Evolutionary conservation across 2,329 filamentous ascomycete species (phyloP), one percentile per base, ranked within the genome.

Genomic region (Nemania serpens): DNA sequence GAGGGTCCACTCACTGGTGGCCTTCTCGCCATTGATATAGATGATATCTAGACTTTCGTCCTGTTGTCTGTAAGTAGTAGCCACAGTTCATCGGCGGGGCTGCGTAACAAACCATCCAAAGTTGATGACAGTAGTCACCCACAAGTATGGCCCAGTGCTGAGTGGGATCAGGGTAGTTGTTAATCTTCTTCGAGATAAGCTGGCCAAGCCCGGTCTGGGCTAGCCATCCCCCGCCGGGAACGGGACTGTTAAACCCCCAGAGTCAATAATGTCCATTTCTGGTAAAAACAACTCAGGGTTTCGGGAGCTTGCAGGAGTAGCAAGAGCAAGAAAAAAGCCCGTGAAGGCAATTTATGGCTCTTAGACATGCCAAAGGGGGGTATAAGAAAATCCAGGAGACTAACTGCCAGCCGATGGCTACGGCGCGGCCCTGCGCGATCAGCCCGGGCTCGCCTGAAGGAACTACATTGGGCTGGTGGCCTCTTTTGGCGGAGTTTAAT

Each of bases 121-220:
- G 60, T 18, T 66, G 64, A 50, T 65, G 62, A 53, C 62, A 65
- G 42, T 65, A 66, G 15, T 65, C 64, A 3, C 64, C 64, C n/a
- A 66, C 62, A 11, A 66, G 48, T 29, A 66, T 62, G 11, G 62
- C 62, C 64, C 64, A 66, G 15, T 66, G 64, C 53, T 66, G 64
- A 13, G 64, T 65, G 25, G 64, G 64, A 49, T 66, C 64, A 20
- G 64, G 64, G 20, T 63, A 66, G 25, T 61, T 57, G 25, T 65
- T 43, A 11, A 66, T 63, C 53, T 63, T 63, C 48, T 61, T 56
- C 18, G 62, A 41, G 34, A 66, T 57, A 18, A 66, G 54, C 37
- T 63, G 60, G 2, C 64, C 64, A 7, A 66, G 60, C 18, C 48
- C 54, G n/a, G 62, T 63, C 56, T 63, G 45, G 4, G 64, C 57